A percentile compares a stretch with the other conserved stretches of the same genome.
Conservation (phyloP, 345 rosid species). For the Hibiscus syriacus region DNA sequence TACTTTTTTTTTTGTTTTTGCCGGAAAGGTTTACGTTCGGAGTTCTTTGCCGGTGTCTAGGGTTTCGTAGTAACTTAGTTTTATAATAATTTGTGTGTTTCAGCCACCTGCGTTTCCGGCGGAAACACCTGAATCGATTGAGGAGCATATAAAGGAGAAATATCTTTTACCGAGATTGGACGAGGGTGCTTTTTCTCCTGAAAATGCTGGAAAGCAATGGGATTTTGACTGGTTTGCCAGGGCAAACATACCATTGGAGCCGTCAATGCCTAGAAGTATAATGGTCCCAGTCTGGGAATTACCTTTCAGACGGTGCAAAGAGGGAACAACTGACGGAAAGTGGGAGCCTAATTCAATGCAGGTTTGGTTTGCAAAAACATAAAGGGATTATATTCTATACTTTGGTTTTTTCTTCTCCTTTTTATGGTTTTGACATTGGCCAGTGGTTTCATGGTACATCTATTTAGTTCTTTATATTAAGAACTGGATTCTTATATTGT, state of each 20-base stretch:
- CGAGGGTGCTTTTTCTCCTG: constrained; percentile 57
- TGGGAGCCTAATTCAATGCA: constrained; percentile 61
- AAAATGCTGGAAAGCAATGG: constrained; percentile 80
- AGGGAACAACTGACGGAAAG: constrained; percentile 25
- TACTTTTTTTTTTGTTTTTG: background rate
- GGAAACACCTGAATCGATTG: constrained; percentile 70
- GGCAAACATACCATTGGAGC: constrained; percentile 70
- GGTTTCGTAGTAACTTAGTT: constrained; percentile 10
- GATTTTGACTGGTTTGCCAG: constrained; percentile 88
- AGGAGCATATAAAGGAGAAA: constrained; percentile 78
- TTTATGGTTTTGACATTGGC: too few species aligned
- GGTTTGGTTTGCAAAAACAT: constrained; percentile 25
- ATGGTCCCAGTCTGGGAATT: constrained; percentile 84
- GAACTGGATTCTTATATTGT: constrained; percentile 30
- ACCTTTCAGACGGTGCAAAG: constrained; percentile 55
- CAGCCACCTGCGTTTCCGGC: constrained; percentile 96
- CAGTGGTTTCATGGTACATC: background rate
- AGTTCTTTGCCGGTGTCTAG: constrained; percentile 3
- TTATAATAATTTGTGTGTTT: constrained; percentile 14
- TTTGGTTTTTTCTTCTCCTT: constrained; percentile 6
- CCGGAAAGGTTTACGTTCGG: background rate
- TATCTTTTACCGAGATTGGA: constrained; percentile 76
- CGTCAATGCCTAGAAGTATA: constrained; percentile 60
- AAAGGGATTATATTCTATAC: background rate
- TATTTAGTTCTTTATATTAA: constrained; percentile 1